Evolutionary conservation across 164 flowering plant species (phyloP).

Genomic region (Amborella trichopoda): DNA sequence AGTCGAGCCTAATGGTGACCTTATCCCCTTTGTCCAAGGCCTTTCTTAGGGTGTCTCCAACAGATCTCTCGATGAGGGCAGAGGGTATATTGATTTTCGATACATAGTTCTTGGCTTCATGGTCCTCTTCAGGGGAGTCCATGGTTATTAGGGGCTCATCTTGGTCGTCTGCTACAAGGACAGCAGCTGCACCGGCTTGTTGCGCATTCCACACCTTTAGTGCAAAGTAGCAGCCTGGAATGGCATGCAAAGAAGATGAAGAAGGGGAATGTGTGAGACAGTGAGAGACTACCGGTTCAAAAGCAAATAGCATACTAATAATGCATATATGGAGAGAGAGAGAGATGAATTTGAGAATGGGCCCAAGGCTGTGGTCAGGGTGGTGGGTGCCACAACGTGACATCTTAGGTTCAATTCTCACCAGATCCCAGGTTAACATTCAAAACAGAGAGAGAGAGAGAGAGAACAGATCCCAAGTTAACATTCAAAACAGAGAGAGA

Average conservation of each 20-base stretch:
- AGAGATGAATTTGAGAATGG: not conserved
- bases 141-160: slow-evolving; percentile 85
- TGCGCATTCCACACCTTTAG: slow-evolving; percentile 87
- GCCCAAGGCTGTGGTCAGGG: too few relatives aligned
- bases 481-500: too few relatives aligned
- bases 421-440: too few relatives aligned
- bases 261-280: too few relatives aligned
- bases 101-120: slow-evolving; percentile 39
- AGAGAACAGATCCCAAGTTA: too few relatives aligned
- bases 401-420: too few relatives aligned
- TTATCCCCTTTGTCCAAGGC: slow-evolving; percentile 36
- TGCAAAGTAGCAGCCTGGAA: slow-evolving; percentile 75
- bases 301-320: not conserved
- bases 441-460: too few relatives aligned
- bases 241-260: slow-evolving; percentile 1
- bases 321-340: not conserved
- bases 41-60: slow-evolving; percentile 53
- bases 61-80: slow-evolving; percentile 44
- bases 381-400: too few relatives aligned
- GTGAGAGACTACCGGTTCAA: too few relatives aligned
- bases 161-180: slow-evolving; percentile 61
- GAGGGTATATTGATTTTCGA: slow-evolving; percentile 75
- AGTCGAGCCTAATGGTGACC: slow-evolving; percentile 54
- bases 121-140: slow-evolving; percentile 75
- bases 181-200: slow-evolving; percentile 90